Evolutionary conservation across 116 monocot species (phyloP), one percentile per base, ranked within the genome.

Genomic region (Trichopus zeylanicus): DNA sequence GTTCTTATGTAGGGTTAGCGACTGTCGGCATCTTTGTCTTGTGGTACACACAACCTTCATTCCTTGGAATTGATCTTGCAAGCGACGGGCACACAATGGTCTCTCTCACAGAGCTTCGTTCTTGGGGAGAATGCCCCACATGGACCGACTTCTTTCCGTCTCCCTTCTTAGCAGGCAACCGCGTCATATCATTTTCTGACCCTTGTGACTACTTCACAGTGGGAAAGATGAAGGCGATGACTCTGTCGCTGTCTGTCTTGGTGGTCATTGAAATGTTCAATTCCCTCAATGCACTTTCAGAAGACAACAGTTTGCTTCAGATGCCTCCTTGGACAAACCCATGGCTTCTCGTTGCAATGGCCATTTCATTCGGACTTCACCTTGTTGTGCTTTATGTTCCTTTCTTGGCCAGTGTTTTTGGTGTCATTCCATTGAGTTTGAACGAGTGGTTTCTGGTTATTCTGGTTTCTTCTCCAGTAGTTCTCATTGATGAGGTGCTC

Each of bases 251-350:
- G 1, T 90, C 89, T 12, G 89, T 90, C 26, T 56, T 90, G 35
- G 89, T 90, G 3, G 64, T 81, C 1, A 85, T 90, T 26, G 89
- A 90, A 67, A 81, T 90, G 89, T 82, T 90, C 59, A 90, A 90
- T 52, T 78, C 89, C 5, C 73, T 90, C 26, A 90, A 90, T 59
- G 89, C 85, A 4, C 56, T 90, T 0, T 85, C 85, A 0, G 89
- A 90, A 60, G 89, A 90, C 5, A 78, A 69, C 51, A 90, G 89
- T 57, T 39, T 90, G 18, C 26, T 90, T 3, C 54, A 39, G 46
- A 85, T 90, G 85, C 89, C 89, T 31, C 89, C 89, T 7, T 89
- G 89, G 89, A 73, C 62, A 42, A 89, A 89, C 60, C 89, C 85
- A 1, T 89, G 85, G 85, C 78, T 89, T 42, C 73, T 89, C 15